Percentiles rank a stretch among this genome's conserved stretches.
Evolutionary conservation across 441 rosid species (phyloP).

Genomic region (Adansonia grandidieri): DNA sequence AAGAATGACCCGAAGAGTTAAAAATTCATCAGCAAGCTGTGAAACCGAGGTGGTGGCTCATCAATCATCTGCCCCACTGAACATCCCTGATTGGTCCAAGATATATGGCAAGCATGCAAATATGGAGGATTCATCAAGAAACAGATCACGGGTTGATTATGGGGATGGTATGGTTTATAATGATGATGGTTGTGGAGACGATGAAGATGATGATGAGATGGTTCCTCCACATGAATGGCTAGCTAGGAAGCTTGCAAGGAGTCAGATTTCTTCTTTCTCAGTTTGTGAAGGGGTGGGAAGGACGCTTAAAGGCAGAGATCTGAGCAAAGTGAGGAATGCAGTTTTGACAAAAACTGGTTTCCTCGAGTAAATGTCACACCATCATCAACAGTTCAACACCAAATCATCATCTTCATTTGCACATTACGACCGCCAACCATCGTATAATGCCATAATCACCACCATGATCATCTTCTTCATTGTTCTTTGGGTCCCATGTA

Average conservation of each 20-base stretch:
- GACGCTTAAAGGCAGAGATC: conserved; percentile 97
- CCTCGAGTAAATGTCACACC: conserved; percentile 54
- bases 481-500: conserved; percentile 38
- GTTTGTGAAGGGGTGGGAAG: conserved; percentile 94
- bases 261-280: conserved; percentile 82
- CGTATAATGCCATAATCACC: not conserved
- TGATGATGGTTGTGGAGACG: conserved; percentile 17
- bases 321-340: conserved; percentile 89
- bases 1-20: conserved; percentile 45
- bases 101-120: conserved; percentile 53
- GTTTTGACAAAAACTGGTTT: conserved; percentile 92
- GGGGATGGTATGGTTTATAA: conserved; percentile 25
- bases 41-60: conserved; percentile 38
- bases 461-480: conserved; percentile 35
- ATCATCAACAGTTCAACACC: not conserved
- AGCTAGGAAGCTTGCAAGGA: conserved; percentile 80
- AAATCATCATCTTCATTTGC: not conserved
- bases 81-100: conserved; percentile 86
- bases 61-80: conserved; percentile 74
- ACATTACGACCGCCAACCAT: not conserved
- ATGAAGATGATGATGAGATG: conserved; percentile 48
- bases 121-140: conserved; percentile 34
- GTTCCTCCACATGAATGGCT: conserved; percentile 98
- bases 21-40: conserved; percentile 15
- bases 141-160: conserved; percentile 27